A percentile compares a stretch with the other conserved stretches of the same genome.
Conservation (phyloP, 139 green algal genomes). For the Chlamydomonas schloesseri region DNA sequence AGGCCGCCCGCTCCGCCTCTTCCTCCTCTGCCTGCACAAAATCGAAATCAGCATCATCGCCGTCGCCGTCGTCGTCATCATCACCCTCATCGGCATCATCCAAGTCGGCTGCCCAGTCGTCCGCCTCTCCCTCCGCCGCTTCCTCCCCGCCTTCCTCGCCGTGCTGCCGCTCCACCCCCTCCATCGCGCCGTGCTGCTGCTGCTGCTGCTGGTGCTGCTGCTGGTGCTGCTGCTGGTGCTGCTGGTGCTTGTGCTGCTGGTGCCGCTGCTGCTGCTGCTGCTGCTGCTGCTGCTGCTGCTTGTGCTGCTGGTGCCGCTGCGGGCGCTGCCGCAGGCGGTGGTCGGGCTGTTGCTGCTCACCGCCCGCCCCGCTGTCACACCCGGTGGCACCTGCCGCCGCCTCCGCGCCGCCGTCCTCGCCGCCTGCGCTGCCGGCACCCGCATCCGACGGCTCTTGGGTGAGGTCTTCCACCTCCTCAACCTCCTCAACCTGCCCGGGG, state of each 20-base stretch:
- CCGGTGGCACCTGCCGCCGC: not conserved
- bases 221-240: not conserved
- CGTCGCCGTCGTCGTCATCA: not conserved
- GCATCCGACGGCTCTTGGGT: not conserved
- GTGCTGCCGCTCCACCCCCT: too few relatives aligned
- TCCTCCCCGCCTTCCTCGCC: not conserved
- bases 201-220: not conserved
- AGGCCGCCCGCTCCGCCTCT: too few relatives aligned
- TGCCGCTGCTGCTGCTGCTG: not conserved
- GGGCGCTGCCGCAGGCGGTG: too few relatives aligned
- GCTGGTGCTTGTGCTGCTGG: not conserved
- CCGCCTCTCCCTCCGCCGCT: not conserved
- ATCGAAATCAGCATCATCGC: not conserved
- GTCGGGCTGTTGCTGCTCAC: not conserved
- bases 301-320: not conserved
- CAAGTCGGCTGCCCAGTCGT: not conserved
- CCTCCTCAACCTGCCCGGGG: not conserved
- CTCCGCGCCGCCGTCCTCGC: not conserved
- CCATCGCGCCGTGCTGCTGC: too few relatives aligned
- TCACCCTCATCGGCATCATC: not conserved
- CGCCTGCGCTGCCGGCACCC: not conserved
- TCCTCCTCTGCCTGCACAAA: slow-evolving; percentile 9
- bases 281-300: not conserved
- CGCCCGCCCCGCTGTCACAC: not conserved
- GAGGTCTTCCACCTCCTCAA: too few relatives aligned